Base-by-base conservation (phyloP, 2,329 filamentous ascomycete species). In the Colletotrichum tabaci region DNA sequence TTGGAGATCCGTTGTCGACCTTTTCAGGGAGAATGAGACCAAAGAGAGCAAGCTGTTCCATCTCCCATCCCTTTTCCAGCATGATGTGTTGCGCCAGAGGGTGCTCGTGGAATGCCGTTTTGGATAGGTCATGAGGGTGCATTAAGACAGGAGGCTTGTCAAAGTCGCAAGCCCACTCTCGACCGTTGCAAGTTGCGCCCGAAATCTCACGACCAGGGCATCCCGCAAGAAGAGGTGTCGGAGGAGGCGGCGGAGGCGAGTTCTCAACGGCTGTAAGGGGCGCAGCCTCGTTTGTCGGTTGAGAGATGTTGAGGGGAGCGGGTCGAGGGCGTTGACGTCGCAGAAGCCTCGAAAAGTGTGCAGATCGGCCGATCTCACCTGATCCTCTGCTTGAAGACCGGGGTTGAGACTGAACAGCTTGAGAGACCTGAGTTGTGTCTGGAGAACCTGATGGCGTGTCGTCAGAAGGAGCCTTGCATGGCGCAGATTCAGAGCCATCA, bases 191-290 rank as follows among this genome's bases (percentile, higher is more conserved):
- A 60, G 80, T 82, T 16, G 83, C 79, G 4, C 77, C 77, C 0
- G 81, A 81, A 12, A 84, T 73, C 62, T 84, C 82, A 63, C 82
- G 78, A 2, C 82, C 82, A 0, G 83, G 82, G 66, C 82, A 79
- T 7, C 82, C 81, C 61, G 73, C 77, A 12, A 84, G 77, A 0
- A 84, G 77, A 87, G 82, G 95, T 12, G 50, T 64, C 10, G 69
- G 26, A 40, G 70, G 52, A 15, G 64, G 61, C n/a, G 69, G 65
- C 23, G 10, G 38, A 16, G 60, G 8, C 44, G 23, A 18, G 58
- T 7, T 55, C 30, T 46, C 62, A 16, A 49, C 57, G 12, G 30
- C 38, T 4, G 57, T 53, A 30, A 16, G 44, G n/a, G 40, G 30
- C 8, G 53, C 46, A 21, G 42, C 42, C 23, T 68, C 65, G 16